Evolutionary conservation across 164 flowering plant genomes (phyloP).

Genomic region (Annona cherimola): DNA sequence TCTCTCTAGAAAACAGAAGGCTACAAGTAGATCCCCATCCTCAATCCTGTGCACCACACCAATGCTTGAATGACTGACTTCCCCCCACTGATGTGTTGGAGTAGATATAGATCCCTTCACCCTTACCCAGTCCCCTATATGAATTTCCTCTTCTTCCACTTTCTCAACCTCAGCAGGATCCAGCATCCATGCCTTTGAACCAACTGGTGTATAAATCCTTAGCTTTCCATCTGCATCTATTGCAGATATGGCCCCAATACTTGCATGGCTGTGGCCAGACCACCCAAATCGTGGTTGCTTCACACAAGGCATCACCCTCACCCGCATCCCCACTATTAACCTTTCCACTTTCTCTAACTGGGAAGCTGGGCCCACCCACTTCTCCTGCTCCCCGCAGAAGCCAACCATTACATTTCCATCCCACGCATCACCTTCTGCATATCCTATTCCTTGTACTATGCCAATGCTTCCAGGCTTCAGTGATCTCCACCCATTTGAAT

Average conservation of each 20-base stretch:
- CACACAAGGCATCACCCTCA: constrained; percentile 56
- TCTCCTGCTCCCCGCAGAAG: constrained; percentile 93
- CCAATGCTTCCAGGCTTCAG: constrained; percentile 76
- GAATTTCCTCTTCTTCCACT: constrained; percentile 70
- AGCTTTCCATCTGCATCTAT: constrained; percentile 93
- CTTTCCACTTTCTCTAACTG: constrained; percentile 51
- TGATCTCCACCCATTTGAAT: constrained; percentile 65
- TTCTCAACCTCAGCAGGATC: constrained; percentile 85
- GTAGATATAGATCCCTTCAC: constrained; percentile 52
- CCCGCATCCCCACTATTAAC: constrained; percentile 60
- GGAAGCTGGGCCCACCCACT: constrained; percentile 62
- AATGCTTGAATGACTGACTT: constrained; percentile 69
- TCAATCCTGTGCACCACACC: constrained; percentile 91
- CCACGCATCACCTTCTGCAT: constrained; percentile 59
- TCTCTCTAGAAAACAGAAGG: constrained; percentile 89
- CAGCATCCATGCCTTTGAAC: constrained; percentile 85
- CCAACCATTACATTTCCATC: constrained; percentile 63
- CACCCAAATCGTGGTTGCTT: constrained; percentile 96
- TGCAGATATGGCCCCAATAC: constrained; percentile 68
- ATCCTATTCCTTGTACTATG: constrained; percentile 80
- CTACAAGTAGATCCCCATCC: constrained; percentile 72
- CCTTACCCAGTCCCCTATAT: constrained; percentile 83
- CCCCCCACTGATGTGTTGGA: constrained; percentile 93
- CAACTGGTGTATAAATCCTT: constrained; percentile 79
- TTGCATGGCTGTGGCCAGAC: constrained; percentile 79